Conservation (phyloP, 768 basidiomycete species). For the Clathrus columnatus region DNA sequence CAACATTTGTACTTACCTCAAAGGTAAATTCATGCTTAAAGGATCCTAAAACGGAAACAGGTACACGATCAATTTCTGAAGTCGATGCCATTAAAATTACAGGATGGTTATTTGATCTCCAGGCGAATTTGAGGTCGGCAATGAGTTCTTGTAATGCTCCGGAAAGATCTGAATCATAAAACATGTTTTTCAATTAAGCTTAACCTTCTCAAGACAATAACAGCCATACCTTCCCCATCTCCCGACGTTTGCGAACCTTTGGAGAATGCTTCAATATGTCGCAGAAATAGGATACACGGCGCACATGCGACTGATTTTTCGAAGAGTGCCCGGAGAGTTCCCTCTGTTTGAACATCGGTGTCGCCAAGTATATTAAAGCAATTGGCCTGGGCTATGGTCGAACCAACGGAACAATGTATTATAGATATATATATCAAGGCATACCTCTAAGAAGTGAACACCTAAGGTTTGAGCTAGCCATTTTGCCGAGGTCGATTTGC, state of each 20-base stretch:
- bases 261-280: constrained; percentile 72
- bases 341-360: constrained; percentile 65
- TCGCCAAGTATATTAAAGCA: constrained; percentile 82
- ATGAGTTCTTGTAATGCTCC: constrained; percentile 58
- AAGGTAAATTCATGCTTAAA: constrained; percentile 84
- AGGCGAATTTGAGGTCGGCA: constrained; percentile 42
- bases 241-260: constrained; percentile 58
- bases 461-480: constrained; percentile 56
- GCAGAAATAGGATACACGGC: constrained; percentile 76
- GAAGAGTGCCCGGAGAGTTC: constrained; percentile 57
- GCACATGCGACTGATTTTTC: constrained; percentile 71
- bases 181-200: neutral
- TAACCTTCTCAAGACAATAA: neutral
- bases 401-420: neutral
- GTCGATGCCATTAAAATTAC: constrained; percentile 71
- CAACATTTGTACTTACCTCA: constrained; percentile 38
- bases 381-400: constrained; percentile 50
- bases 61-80: constrained; percentile 54
- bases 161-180: constrained; percentile 49
- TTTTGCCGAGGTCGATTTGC: constrained; percentile 62
- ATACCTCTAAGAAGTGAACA: constrained; percentile 72
- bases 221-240: constrained; percentile 50
- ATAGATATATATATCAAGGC: neutral
- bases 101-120: constrained; percentile 58
- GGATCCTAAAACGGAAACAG: constrained; percentile 49